Base-by-base conservation (phyloP, 164 flowering plant genomes). In the Amborella trichopoda region DNA sequence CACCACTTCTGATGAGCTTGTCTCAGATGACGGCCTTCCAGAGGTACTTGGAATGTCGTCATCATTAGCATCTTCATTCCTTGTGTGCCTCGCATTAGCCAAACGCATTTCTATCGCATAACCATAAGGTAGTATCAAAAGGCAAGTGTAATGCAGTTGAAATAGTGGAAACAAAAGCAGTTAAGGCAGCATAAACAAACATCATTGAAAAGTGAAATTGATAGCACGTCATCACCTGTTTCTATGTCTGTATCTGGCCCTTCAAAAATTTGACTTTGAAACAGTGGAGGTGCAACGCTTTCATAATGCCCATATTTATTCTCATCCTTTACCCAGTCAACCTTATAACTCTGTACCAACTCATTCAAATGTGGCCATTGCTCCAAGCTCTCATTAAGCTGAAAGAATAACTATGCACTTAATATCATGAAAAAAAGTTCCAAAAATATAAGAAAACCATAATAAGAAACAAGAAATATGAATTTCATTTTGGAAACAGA, bases 241-340 rank as follows among this genome's bases (percentile, higher is more conserved):
- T 91, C 96, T 36, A 82, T 70, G 57, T 91, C 99, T 18, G 99
- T 91, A 52, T 91, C 96, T 52, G 95, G 95, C 23, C 90, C 99
- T 68, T 91, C 99, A 66, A 75, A 91, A 53, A 84, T 77, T 52
- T 91, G 99, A 70, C 60, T 87, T 40, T 72, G 77, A 55, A 87
- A 84, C 17, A 70, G 53, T 41, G 60, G 25, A 12, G 78, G 70
- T 41, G 67, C 52, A 26, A 74, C 54, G 63, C 78, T 74, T 52
- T 91, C 95, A 61, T 77, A 91, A 52, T 75, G 94, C 33, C 99
- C 99, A 69, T 91, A 87, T 76, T 91, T 91, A 68, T 44, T 68
- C 17, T 75, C 95, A 69, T 91, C 94, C 52, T 87, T 87, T 3
- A 91, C 82, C 94, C 95, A 87, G 39, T 91, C 99, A 56, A 90